These are phyloP conservation scores for Phytophthora boehmeriae DNA, from an alignment of 352 stramenopile species.

Conservation along the genomic window DNA sequence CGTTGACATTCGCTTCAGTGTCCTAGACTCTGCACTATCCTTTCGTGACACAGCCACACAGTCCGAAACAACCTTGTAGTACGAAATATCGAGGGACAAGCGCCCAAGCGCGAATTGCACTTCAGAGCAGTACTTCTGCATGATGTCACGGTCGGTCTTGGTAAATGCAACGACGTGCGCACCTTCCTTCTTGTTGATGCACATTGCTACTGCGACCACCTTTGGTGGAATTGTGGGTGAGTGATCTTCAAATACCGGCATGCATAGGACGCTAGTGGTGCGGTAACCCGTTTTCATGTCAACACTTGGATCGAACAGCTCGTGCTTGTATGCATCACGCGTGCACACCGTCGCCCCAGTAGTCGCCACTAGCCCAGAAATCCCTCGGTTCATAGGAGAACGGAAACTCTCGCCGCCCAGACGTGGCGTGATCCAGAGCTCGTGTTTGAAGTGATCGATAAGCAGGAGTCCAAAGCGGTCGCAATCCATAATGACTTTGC, in stretches of 20 bases:
- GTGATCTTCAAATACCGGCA: slow-evolving; percentile 79
- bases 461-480: slow-evolving; percentile 74
- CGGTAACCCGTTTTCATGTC: slow-evolving; percentile 78
- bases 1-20: slow-evolving; percentile 27
- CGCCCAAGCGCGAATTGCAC: slow-evolving; percentile 72
- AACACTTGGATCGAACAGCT: slow-evolving; percentile 68
- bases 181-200: slow-evolving; percentile 91
- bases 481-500: slow-evolving; percentile 78
- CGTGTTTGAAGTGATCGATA: slow-evolving; percentile 79
- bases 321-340: slow-evolving; percentile 75
- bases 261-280: slow-evolving; percentile 74
- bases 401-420: slow-evolving; percentile 58
- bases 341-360: slow-evolving; percentile 62
- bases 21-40: slow-evolving; percentile 1
- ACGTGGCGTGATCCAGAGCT: slow-evolving; percentile 75
- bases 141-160: slow-evolving; percentile 53
- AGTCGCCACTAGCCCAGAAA: slow-evolving; percentile 70
- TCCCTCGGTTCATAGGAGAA: slow-evolving; percentile 69
- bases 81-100: slow-evolving; percentile 76
- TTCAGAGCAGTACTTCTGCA: slow-evolving; percentile 67
- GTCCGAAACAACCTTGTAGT: slow-evolving; percentile 75
- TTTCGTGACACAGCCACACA: slow-evolving; percentile 34
- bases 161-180: slow-evolving; percentile 76
- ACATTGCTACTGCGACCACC: slow-evolving; percentile 79
- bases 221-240: slow-evolving; percentile 46